Evolutionary conservation across 345 rosid genomes (phyloP), one percentile per base, ranked within the genome.

Genomic region (Cardamine resedifolia): DNA sequence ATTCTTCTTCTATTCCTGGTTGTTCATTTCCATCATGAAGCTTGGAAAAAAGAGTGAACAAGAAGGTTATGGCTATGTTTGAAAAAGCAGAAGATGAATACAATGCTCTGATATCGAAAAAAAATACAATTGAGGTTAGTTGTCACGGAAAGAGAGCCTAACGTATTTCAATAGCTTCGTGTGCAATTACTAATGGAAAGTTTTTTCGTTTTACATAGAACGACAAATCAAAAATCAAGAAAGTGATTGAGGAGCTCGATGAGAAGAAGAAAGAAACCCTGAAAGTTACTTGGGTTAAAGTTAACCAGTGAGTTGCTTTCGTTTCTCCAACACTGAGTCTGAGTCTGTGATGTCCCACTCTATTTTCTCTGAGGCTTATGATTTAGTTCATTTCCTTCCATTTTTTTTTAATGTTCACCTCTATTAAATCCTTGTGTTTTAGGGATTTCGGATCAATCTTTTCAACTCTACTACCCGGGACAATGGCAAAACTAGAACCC

Each of bases 1-100:
- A 44, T 23, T 69, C 51, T 62, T 69, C 70, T 68, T 66, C 15
- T 38, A 14, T 72, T 53, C 19, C 45, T 53, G 64, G 63, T 59
- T 48, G 4, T 59, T 12, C 26, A 12, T 53, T 68, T 61, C 31
- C 70, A 27, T 58, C 64, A 39, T 78, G 77, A 81, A 95, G 99
- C 64, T 88, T 95, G 58, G 99, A 91, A 77, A 95, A 90, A 79
- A 87, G 98, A 81, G 98, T 95, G 57, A 91, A 95, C 81, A 95
- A 95, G 88, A 95, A 91, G 79, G 99, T 91, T 36, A 95, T 91
- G 96, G 86, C 94, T 1, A 91, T 95, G 98, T 95, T 95, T 57
- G 99, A 95, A 85, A 95, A 95, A 79, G 99, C 99, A 59, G 99
- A 95, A 70, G 99, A 95, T 79, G 99, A 95, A 77, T 91, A 88